phyloP scores from a whole-genome alignment of 2,329 filamentous ascomycete species.

The Fusarium buharicum region DNA sequence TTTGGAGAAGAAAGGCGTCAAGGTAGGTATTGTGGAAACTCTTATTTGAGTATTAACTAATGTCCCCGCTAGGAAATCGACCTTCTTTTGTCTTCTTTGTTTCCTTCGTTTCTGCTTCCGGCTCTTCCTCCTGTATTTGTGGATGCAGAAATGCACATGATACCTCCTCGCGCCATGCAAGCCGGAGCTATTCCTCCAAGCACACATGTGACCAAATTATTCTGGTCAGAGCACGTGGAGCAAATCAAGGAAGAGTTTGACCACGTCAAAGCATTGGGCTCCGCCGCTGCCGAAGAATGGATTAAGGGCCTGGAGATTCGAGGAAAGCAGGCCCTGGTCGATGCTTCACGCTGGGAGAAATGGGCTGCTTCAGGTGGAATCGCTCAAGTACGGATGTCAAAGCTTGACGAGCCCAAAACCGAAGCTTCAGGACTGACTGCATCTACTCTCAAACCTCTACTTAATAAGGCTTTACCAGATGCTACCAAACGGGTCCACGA shows the following conservation, averaged over 20 bases:
- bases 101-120: conserved; percentile 69
- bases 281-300: conserved; percentile 79
- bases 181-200: conserved; percentile 58
- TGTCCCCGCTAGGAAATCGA: conserved; percentile 71
- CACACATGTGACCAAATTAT: conserved; percentile 71
- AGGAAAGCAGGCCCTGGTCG: conserved; percentile 68
- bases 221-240: conserved; percentile 70
- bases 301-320: conserved; percentile 75
- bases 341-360: conserved; percentile 78
- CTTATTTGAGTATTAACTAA: conserved; percentile 35
- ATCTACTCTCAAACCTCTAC: background rate
- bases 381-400: conserved; percentile 49
- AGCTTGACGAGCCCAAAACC: background rate
- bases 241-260: conserved; percentile 71
- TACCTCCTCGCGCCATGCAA: conserved; percentile 67
- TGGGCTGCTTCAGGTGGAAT: conserved; percentile 67
- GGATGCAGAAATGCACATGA: conserved; percentile 68
- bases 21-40: conserved; percentile 62
- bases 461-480: background rate
- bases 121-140: conserved; percentile 77
- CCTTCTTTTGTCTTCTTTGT: conserved; percentile 69
- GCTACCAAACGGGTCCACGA: background rate
- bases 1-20: conserved; percentile 68
- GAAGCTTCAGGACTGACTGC: background rate
- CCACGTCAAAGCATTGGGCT: conserved; percentile 72